These are phyloP conservation scores for Cucurbita ficifolia DNA, from an alignment of 306 rosid genomes.

Conservation along the genomic window DNA sequence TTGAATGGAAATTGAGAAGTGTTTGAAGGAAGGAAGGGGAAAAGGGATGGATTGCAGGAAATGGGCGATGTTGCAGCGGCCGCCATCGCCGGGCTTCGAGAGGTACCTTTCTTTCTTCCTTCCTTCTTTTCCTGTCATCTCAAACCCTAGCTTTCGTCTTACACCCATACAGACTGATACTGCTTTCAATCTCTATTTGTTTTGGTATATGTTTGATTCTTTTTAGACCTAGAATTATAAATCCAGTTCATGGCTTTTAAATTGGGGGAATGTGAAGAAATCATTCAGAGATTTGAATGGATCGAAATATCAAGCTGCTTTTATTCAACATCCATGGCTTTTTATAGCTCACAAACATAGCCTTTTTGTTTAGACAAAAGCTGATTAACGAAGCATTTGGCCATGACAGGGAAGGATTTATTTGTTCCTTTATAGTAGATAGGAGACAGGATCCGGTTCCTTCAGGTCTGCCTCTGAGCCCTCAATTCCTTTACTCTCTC, in stretches of 20 bases:
- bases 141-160: too few species aligned
- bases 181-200: too few species aligned
- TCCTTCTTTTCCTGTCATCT: too few species aligned
- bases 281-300: constrained; percentile 10
- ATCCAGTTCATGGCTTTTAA: not conserved
- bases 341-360: not conserved
- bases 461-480: not conserved
- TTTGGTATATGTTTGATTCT: not conserved
- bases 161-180: too few species aligned
- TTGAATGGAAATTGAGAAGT: not conserved
- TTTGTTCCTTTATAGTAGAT: not conserved
- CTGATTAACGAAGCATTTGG: not conserved
- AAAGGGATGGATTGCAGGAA: constrained; percentile 12
- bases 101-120: not conserved
- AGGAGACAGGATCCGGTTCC: not conserved
- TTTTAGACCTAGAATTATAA: not conserved
- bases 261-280: not conserved
- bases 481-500: too few species aligned
- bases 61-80: constrained; percentile 6
- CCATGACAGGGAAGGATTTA: not conserved
- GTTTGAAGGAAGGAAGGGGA: not conserved
- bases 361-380: not conserved
- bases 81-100: constrained; percentile 9
- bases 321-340: not conserved
- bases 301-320: not conserved